phyloP scores from a whole-genome alignment of 345 rosid genomes.

The Syzygium grande region DNA sequence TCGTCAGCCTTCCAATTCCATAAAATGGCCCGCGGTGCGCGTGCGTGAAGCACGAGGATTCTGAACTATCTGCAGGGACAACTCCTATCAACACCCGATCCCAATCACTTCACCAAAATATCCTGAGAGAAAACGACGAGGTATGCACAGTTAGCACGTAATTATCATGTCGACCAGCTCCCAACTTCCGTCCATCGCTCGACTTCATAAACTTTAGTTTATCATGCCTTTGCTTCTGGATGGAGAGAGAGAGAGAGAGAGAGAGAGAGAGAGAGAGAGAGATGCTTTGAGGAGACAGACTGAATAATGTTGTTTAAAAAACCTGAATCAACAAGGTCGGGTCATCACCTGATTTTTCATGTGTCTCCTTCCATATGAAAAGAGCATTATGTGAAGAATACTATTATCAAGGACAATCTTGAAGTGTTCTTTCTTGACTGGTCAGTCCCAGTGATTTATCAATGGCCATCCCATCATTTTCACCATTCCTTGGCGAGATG shows the following conservation, averaged over 20 bases:
- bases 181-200: not conserved
- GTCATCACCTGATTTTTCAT: not conserved
- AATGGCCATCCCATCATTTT: not conserved
- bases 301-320: not conserved
- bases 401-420: not conserved
- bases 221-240: not conserved
- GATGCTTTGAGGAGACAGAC: not conserved
- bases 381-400: not conserved
- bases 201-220: not conserved
- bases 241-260: not conserved
- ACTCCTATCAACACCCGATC: not conserved
- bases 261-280: not conserved
- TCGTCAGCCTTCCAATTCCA: too few species aligned
- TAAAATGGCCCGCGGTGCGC: too few species aligned
- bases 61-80: too few species aligned
- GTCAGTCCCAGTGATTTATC: not conserved
- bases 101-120: not conserved
- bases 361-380: not conserved
- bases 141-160: not conserved
- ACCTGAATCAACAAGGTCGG: not conserved
- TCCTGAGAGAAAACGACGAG: too few species aligned
- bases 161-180: not conserved
- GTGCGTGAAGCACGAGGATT: too few species aligned
- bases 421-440: not conserved
- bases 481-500: not conserved